phyloP scores from a whole-genome alignment of 768 basidiomycete genomes.

The Rhodotorula kratochvilovae region DNA sequence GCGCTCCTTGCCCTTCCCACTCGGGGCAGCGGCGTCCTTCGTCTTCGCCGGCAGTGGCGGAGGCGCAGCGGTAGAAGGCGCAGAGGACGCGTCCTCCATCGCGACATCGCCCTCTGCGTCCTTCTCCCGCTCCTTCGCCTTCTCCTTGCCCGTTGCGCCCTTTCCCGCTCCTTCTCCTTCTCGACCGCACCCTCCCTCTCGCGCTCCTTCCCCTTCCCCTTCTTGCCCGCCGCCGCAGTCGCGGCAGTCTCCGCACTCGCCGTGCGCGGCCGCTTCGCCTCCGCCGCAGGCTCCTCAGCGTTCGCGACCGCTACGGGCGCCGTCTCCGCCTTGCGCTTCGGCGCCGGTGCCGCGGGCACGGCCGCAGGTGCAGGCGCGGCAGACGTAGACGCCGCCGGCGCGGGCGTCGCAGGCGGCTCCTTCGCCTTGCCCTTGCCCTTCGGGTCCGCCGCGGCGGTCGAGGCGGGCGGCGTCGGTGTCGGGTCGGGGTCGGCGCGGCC shows the following conservation, averaged over 20 bases:
- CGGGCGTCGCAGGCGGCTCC: neutral
- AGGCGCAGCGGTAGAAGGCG: neutral
- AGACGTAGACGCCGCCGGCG: neutral
- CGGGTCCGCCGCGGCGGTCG: neutral
- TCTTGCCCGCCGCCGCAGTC: neutral
- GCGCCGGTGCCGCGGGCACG: no score
- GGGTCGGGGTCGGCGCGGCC: neutral
- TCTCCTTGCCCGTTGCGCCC: constrained; percentile 1
- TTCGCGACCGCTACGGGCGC: neutral
- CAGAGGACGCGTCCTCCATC: neutral
- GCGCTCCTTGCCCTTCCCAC: neutral
- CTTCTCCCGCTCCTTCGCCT: constrained; percentile 3
- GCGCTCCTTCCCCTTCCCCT: neutral
- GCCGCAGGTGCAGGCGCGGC: neutral
- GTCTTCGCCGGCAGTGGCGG: neutral
- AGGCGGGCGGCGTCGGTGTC: neutral
- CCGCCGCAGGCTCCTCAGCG: neutral
- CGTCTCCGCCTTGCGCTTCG: constrained; percentile 13
- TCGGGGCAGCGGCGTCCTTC: neutral
- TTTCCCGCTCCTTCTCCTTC: neutral
- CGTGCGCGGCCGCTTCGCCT: constrained; percentile 12
- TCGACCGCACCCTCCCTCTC: neutral
- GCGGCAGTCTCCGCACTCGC: neutral
- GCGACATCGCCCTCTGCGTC: neutral
- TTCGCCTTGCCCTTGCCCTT: constrained; percentile 24